A percentile compares a stretch with the other conserved stretches of the same genome.
Conservation (phyloP, 805 yeast species). For the Starmerella gropengiesseri region DNA sequence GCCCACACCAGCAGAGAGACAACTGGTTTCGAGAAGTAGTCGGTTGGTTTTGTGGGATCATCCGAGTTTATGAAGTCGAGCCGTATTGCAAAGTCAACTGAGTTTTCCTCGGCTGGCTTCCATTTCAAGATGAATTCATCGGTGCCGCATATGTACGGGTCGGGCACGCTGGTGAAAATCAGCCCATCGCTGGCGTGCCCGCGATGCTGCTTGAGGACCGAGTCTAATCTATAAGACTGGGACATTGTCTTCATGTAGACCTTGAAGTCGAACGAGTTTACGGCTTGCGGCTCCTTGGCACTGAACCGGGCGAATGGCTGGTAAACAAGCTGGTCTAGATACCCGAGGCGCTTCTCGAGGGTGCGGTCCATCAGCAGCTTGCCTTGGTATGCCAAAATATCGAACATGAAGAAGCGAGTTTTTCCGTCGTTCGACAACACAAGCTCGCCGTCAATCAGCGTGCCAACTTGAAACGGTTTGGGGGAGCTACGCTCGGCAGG, state of each 20-base stretch:
- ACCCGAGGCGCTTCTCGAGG: constrained; percentile 72
- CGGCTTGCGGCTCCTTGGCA: constrained; percentile 57
- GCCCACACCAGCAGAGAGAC: constrained; percentile 67
- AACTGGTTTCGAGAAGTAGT: constrained; percentile 66
- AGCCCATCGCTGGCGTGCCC: constrained; percentile 91
- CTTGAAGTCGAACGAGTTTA: constrained; percentile 70
- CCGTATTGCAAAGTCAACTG: constrained; percentile 73
- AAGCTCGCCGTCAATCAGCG: constrained; percentile 87
- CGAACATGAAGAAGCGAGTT: constrained; percentile 76
- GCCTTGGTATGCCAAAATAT: constrained; percentile 77
- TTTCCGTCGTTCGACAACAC: constrained; percentile 42
- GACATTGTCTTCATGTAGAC: constrained; percentile 83
- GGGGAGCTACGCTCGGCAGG: constrained; percentile 44
- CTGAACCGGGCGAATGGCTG: constrained; percentile 71
- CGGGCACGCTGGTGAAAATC: constrained; percentile 80
- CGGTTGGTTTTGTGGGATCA: constrained; percentile 33
- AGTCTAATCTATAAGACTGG: constrained; percentile 62
- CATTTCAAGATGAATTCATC: constrained; percentile 80
- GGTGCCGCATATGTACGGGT: constrained; percentile 82
- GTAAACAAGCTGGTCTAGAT: constrained; percentile 68
- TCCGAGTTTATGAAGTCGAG: constrained; percentile 60
- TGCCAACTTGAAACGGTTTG: constrained; percentile 65
- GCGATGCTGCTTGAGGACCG: constrained; percentile 59
- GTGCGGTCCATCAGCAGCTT: constrained; percentile 56
- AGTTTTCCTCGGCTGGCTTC: constrained; percentile 95